Percentiles rank a stretch among this genome's conserved stretches.
Conservation (phyloP, 148 eudicot genomes). For the Cornus kousa region DNA sequence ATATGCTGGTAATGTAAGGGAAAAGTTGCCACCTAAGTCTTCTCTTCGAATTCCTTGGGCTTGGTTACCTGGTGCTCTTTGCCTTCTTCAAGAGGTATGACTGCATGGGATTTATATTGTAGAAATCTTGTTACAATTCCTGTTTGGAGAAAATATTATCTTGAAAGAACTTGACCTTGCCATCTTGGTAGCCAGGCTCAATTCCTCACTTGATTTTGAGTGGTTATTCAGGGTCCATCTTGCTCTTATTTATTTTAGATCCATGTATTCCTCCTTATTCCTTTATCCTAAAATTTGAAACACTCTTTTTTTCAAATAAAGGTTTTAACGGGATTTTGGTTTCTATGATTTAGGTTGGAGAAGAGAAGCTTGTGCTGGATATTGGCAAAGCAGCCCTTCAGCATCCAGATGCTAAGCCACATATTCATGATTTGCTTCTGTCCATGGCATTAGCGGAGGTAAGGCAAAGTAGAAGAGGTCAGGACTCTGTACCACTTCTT, state of each 20-base stretch:
- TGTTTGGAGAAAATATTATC: background rate
- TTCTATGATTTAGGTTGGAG: slow-evolving; percentile 68
- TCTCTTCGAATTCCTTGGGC: slow-evolving; percentile 86
- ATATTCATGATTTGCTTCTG: slow-evolving; percentile 79
- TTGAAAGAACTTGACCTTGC: background rate
- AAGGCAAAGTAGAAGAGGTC: slow-evolving; percentile 38
- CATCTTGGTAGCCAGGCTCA: background rate
- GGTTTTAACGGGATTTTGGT: background rate
- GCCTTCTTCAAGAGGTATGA: slow-evolving; percentile 97
- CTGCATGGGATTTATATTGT: background rate
- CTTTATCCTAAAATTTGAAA: background rate
- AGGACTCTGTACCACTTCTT: slow-evolving; percentile 22
- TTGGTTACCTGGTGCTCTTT: slow-evolving; percentile 95
- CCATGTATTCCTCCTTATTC: background rate
- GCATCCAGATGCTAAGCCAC: slow-evolving; percentile 68
- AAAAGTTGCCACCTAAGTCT: slow-evolving; percentile 77
- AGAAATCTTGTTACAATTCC: background rate
- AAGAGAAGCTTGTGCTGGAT: slow-evolving; percentile 90
- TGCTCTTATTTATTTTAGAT: background rate
- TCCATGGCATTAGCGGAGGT: slow-evolving; percentile 99
- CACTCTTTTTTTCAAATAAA: background rate
- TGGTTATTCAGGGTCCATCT: background rate
- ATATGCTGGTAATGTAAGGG: slow-evolving; percentile 91
- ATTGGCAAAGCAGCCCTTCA: slow-evolving; percentile 77
- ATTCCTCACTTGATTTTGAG: background rate